These are phyloP conservation scores for Termitomyces sp. DNA, from an alignment of 768 basidiomycete genomes.

Conservation along the genomic window DNA sequence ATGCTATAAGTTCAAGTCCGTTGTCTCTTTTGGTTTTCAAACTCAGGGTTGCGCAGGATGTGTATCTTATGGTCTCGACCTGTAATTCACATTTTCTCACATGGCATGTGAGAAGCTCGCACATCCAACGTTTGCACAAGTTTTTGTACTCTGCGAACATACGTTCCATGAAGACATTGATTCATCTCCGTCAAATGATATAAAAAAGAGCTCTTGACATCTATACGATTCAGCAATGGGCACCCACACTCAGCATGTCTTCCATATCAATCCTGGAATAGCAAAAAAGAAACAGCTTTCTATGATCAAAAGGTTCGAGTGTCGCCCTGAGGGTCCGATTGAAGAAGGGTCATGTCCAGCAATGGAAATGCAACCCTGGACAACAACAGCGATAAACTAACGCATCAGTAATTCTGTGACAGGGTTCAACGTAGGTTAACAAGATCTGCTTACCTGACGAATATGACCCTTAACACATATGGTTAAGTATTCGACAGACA, in stretches of 20 bases:
- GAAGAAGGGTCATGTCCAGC: constrained; percentile 1
- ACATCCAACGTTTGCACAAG: constrained; percentile 2
- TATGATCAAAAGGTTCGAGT: not conserved
- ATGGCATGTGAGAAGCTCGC: not conserved
- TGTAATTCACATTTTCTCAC: constrained; percentile 1
- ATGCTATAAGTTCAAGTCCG: constrained; percentile 22
- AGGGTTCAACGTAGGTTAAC: constrained; percentile 11
- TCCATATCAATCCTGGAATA: not conserved
- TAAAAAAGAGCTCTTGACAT: constrained; percentile 12
- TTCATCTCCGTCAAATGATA: constrained; percentile 6
- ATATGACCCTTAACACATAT: constrained; percentile 14
- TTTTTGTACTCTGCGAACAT: constrained; percentile 9
- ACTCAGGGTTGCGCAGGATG: constrained; percentile 27
- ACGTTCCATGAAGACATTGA: constrained; percentile 8
- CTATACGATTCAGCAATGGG: not conserved
- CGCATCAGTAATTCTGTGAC: constrained; percentile 14
- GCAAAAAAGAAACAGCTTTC: constrained; percentile 6
- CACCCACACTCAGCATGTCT: not conserved
- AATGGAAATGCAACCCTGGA: constrained; percentile 11
- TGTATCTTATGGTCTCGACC: constrained; percentile 11
- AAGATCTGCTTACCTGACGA: constrained; percentile 8
- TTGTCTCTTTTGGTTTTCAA: constrained; percentile 14
- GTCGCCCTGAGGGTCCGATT: not conserved
- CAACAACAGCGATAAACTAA: constrained; percentile 8
- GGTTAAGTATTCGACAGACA: constrained; percentile 21